Evolutionary conservation across 139 green algal species (phyloP).

Genomic region (Closterium sp.): DNA sequence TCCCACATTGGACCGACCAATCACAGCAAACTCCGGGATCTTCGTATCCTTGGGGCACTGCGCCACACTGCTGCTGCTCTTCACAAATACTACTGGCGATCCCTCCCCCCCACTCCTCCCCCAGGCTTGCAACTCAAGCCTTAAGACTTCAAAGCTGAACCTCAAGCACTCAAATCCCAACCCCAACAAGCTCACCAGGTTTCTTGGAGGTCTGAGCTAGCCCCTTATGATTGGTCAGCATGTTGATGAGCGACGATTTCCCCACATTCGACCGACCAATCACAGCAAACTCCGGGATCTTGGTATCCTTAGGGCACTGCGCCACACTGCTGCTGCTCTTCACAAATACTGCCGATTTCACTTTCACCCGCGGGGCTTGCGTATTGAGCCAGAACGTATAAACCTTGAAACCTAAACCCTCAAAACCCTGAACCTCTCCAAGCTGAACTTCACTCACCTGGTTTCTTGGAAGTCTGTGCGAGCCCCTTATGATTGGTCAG

Average conservation of each 20-base stretch:
- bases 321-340: too few species aligned
- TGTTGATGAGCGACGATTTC: constrained; percentile 93
- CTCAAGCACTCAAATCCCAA: too few species aligned
- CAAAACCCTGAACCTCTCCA: too few species aligned
- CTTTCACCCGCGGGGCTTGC: background rate
- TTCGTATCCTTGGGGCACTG: constrained; percentile 59
- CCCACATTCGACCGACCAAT: too few species aligned
- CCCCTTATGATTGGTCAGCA: constrained; percentile 72
- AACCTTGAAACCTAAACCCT: constrained; percentile 15
- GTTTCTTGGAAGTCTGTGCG: constrained; percentile 88
- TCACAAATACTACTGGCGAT: constrained; percentile 58
- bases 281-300: too few species aligned
- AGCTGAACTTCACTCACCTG: constrained; percentile 59
- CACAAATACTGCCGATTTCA: too few species aligned
- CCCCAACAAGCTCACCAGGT: too few species aligned
- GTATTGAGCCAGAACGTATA: too few species aligned
- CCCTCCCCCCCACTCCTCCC: too few species aligned
- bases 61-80: constrained; percentile 64
- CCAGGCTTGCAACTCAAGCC: too few species aligned
- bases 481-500: constrained; percentile 74
- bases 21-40: background rate
- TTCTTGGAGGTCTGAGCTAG: constrained; percentile 90
- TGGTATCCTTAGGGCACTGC: too few species aligned
- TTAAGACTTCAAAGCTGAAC: too few species aligned
- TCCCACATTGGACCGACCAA: constrained; percentile 77